Base-by-base conservation (phyloP, 306 rosid species). In the Dalbergia oliveri region DNA sequence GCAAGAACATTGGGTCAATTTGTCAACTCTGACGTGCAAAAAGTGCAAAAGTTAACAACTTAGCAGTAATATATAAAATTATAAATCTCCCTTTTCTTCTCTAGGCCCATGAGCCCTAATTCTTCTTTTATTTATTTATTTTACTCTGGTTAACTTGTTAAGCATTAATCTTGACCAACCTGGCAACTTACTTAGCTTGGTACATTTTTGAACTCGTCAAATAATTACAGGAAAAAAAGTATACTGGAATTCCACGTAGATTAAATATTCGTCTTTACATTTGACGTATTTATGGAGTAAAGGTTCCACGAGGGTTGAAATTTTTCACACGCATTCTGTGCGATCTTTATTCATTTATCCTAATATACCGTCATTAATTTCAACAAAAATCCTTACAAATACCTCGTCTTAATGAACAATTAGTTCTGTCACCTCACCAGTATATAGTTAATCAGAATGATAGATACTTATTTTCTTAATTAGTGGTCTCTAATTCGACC, bases 1-100 rank as follows among this genome's bases (percentile, higher is more conserved):
- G 51, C 79, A 65, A 81, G 79, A 65, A 31, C 1, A 16, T 63
- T 56, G 84, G 34, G 70, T 81, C 80, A 65, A 65, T 43, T 43
- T 74, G 39, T 65, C 80, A 73, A 74, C 75, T 11, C 13, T 7
- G 21, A 80, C 66, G 49, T 21, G 41, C 79, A 72, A 80, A 80
- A 73, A 63, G 79, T 63, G 70, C 11, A 66, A 5, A 10, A 21
- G 23, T 21, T 0, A 21, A 58, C 71, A 51, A 53, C 14, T 37
- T 11, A 50, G 21, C 74, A 19, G 45, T 11, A 39, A 37, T 37
- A 11, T 34, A 49, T 76, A 44, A 44, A 44, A 44, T 9, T 44
- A 8, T 44, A 0, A 8, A 8, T 8, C 35, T 6, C 10, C 8
- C 2, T 44, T 21, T n/a, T n/a, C n/a, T 15, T 73, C 54, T 59